Evolutionary conservation across 192 early-diverging fungal genomes (phyloP).

Genomic region (Entophlyctis luteolus): DNA sequence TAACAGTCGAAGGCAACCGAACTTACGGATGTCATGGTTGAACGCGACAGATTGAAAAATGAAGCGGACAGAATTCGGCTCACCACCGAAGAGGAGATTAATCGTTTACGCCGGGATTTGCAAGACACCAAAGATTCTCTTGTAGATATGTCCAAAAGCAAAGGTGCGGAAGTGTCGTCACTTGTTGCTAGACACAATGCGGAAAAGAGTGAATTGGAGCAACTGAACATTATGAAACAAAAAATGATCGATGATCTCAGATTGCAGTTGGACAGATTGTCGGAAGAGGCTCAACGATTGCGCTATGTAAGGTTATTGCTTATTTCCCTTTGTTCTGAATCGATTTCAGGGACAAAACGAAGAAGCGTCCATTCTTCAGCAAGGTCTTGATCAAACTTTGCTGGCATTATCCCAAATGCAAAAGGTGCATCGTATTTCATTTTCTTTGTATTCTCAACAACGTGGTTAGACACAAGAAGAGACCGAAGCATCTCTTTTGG

Average conservation of each 20-base stretch:
- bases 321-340: background rate
- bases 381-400: slow-evolving; percentile 54
- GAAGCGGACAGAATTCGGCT: slow-evolving; percentile 75
- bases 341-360: slow-evolving; percentile 40
- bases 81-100: slow-evolving; percentile 79
- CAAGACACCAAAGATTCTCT: slow-evolving; percentile 72
- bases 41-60: slow-evolving; percentile 78
- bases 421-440: slow-evolving; percentile 32
- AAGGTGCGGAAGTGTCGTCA: slow-evolving; percentile 78
- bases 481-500: slow-evolving; percentile 22
- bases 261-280: background rate
- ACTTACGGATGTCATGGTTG: slow-evolving; percentile 81
- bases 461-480: slow-evolving; percentile 29
- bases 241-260: slow-evolving; percentile 21
- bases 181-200: slow-evolving; percentile 75
- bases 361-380: slow-evolving; percentile 45
- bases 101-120: slow-evolving; percentile 73
- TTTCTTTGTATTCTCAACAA: background rate
- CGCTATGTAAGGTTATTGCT: slow-evolving; percentile 8
- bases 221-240: slow-evolving; percentile 23
- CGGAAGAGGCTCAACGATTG: slow-evolving; percentile 15
- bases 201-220: slow-evolving; percentile 80
- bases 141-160: slow-evolving; percentile 71
- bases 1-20: slow-evolving; percentile 44
- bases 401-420: slow-evolving; percentile 48